These are phyloP conservation scores for Cercospora sojina DNA, from an alignment of 2,329 filamentous ascomycete species.

Conservation along the genomic window DNA sequence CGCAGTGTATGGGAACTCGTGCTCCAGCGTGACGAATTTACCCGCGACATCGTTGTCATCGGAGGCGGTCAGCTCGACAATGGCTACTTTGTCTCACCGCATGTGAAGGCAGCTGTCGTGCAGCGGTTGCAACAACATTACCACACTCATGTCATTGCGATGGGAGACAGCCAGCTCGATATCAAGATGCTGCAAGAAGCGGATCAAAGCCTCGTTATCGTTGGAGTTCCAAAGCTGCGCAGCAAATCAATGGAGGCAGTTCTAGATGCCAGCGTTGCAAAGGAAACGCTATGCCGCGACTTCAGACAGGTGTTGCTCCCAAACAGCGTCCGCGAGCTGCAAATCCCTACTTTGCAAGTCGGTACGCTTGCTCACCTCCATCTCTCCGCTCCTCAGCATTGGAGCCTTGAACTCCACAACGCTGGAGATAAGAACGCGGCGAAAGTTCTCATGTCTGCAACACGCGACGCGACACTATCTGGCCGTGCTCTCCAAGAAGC, in stretches of 20 bases:
- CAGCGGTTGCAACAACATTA: constrained; percentile 40
- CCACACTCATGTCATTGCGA: constrained; percentile 51
- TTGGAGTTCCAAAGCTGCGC: constrained; percentile 48
- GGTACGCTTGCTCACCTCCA: constrained; percentile 37
- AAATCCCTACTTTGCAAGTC: constrained; percentile 45
- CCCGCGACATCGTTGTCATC: constrained; percentile 50
- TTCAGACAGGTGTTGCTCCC: constrained; percentile 51
- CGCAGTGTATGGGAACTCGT: constrained; percentile 57
- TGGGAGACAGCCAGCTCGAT: constrained; percentile 62
- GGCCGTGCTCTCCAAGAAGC: constrained; percentile 52
- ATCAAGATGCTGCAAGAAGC: constrained; percentile 57
- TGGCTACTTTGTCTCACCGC: constrained; percentile 52
- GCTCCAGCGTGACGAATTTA: constrained; percentile 47
- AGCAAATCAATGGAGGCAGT: constrained; percentile 55
- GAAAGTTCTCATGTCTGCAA: constrained; percentile 56
- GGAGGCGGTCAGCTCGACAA: constrained; percentile 52
- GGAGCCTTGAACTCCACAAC: constrained; percentile 6
- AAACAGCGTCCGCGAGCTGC: constrained; percentile 40
- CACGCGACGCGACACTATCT: constrained; percentile 49
- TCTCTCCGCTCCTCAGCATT: constrained; percentile 35
- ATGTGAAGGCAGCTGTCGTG: constrained; percentile 53
- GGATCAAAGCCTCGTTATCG: constrained; percentile 56
- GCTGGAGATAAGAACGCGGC: constrained; percentile 49
- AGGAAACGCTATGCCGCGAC: background rate
- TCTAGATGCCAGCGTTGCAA: background rate